phyloP scores from a whole-genome alignment of 176 grass and related monocot species.

The Lolium perenne region DNA sequence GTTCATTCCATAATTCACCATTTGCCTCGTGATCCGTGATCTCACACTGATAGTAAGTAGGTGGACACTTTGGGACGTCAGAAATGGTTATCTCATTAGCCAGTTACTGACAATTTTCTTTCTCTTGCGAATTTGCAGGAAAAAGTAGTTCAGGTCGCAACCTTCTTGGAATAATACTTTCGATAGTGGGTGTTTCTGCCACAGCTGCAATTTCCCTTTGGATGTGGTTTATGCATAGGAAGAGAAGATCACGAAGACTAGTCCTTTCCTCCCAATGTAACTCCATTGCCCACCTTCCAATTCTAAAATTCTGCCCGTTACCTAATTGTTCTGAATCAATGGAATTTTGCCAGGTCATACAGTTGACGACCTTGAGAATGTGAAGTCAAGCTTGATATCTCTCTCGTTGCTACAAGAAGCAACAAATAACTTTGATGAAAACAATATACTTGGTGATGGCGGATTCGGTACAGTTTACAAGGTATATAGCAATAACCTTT shows the following conservation, averaged over 20 bases:
- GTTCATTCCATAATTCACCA: too few relatives aligned
- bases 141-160: neutral
- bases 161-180: neutral
- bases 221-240: conserved; percentile 1
- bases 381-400: conserved; percentile 33
- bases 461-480: conserved; percentile 52
- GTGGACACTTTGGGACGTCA: neutral
- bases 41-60: neutral
- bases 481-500: conserved; percentile 6
- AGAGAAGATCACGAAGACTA: neutral
- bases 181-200: neutral
- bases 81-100: too few relatives aligned
- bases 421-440: conserved; percentile 33
- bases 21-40: too few relatives aligned
- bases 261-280: neutral
- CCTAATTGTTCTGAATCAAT: neutral
- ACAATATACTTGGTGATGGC: conserved; percentile 22
- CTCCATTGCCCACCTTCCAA: neutral
- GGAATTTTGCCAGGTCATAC: conserved; percentile 10
- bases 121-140: neutral
- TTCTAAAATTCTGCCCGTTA: neutral
- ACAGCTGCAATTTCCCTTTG: conserved; percentile 12
- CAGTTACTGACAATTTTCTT: neutral
- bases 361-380: conserved; percentile 36
- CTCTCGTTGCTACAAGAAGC: conserved; percentile 33